Evolutionary conservation across 2,329 filamentous ascomycete genomes (phyloP), one percentile per base, ranked within the genome.

Genomic region (Colletotrichum agaves): DNA sequence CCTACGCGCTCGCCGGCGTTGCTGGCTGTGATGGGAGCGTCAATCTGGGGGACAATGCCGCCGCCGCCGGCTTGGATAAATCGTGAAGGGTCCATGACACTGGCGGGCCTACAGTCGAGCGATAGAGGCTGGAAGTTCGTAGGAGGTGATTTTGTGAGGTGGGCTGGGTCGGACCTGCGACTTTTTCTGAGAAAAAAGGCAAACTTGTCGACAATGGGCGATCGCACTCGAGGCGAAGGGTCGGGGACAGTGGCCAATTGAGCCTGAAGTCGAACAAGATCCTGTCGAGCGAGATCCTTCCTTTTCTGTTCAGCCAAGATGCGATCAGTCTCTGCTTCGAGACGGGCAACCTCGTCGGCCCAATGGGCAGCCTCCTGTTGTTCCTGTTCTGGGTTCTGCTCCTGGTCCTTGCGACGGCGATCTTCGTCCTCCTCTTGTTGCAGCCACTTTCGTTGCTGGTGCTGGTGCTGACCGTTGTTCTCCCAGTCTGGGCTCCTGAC

Each of bases 21-120:
- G 66, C 91, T 90, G 13, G 93, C 93, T 61, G 93, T 94, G 10
- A 90, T 83, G 1, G 94, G 94, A 21, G 92, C 92, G 81, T 97
- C 93, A 47, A 85, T 90, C 58, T 83, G 82, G 43, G 83, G 81
- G 5, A 83, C 80, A 63, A 83, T 80, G 64, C 82, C 83, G 70
- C 76, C 81, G 12, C 81, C 83, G 27, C 82, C 82, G n/a, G 76
- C 75, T 67, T 82, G 79, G 63, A 85, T 84, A 55, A 78, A 78
- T 59, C 68, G 61, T 31, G 62, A 52, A n/a, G 66, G 66, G 35
- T 66, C 56, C 66, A 69, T 65, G 46, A 44, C 41, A 35, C 57
- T 67, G 44, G 49, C 64, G 21, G 64, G 64, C 53, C 64, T 53
- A 47, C 41, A 59, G 27, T 68, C 63, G 35, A 39, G 55, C 15